Conservation (phyloP, 257 asterid species). For the Plectranthus barbatus region DNA sequence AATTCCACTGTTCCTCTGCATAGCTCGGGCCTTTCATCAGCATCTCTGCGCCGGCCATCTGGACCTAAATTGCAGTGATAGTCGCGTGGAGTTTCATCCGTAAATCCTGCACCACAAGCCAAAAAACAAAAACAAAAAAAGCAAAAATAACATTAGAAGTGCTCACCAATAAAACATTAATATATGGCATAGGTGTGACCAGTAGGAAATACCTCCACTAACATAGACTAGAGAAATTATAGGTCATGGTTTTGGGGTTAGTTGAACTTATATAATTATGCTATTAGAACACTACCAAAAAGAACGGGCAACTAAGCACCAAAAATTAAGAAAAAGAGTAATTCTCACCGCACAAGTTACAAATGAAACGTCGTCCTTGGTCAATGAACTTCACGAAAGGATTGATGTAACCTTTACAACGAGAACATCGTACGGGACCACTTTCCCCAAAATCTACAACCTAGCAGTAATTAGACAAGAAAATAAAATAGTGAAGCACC, state of each 20-base stretch:
- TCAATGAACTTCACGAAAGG: constrained; percentile 94
- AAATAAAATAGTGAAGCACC: background rate
- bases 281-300: background rate
- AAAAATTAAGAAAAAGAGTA: background rate
- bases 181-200: too few relatives aligned
- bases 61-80: constrained; percentile 99
- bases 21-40: constrained; percentile 95
- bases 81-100: constrained; percentile 95
- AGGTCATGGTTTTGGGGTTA: constrained; percentile 1
- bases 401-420: constrained; percentile 95
- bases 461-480: constrained; percentile 27
- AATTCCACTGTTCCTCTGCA: constrained; percentile 98
- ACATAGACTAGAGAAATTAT: background rate
- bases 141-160: background rate
- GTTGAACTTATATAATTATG: too few relatives aligned
- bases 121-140: constrained; percentile 10
- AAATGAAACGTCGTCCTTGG: constrained; percentile 91
- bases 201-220: background rate
- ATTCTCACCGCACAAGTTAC: constrained; percentile 91
- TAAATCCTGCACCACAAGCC: constrained; percentile 52
- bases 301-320: background rate
- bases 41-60: constrained; percentile 99
- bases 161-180: background rate
- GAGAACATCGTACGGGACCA: constrained; percentile 99
- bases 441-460: constrained; percentile 96